Evolutionary conservation across 192 early-diverging fungal species (phyloP), one percentile per base, ranked within the genome.

Genomic region (Chytriomyces sp.): DNA sequence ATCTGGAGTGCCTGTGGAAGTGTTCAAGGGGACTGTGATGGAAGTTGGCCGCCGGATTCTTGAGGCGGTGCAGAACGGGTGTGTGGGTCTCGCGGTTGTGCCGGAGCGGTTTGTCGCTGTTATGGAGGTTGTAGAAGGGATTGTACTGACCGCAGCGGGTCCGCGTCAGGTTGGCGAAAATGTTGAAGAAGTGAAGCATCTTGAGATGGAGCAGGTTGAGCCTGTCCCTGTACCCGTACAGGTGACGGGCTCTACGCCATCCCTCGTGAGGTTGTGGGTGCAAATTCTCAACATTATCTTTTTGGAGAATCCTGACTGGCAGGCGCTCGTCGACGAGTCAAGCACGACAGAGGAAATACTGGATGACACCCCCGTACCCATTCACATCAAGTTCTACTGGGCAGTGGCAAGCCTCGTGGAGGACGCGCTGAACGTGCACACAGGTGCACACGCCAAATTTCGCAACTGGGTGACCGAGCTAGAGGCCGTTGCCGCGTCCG

Each of bases 311-410:
- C 12, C 58, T 39, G 44, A 2, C 2, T 73, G 71, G 71, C 28
- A 54, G 49, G n/a, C 40, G 7, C n/a, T 54, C 6, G 26, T 64
- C 2, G 12, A 8, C 17, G 28, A 56, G 14, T 22, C 32, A 22
- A 62, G 39, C n/a, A 68, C 49, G 37, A 41, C 40, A 41, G 63
- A 65, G 14, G n/a, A 33, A 10, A 12, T 64, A 33, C 17, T 10
- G 2, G 60, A 54, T 49, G 22, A 30, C 8, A 25, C 30, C 10
- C 31, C 10, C 26, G 54, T 34, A 25, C 39, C 67, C 30, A 39
- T 49, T 3, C 34, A 63, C 30, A 49, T 64, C 7, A 17, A 49
- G 17, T 73, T 73, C 52, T 73, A 64, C 36, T 73, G 61, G 60
- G 61, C 60, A 6, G 49, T 62, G 52, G 59, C 36, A 14, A 37